A percentile compares a stretch with the other conserved stretches of the same genome.
Evolutionary conservation across 345 rosid genomes (phyloP).

Genomic region (Zanthoxylum bungeanum): DNA sequence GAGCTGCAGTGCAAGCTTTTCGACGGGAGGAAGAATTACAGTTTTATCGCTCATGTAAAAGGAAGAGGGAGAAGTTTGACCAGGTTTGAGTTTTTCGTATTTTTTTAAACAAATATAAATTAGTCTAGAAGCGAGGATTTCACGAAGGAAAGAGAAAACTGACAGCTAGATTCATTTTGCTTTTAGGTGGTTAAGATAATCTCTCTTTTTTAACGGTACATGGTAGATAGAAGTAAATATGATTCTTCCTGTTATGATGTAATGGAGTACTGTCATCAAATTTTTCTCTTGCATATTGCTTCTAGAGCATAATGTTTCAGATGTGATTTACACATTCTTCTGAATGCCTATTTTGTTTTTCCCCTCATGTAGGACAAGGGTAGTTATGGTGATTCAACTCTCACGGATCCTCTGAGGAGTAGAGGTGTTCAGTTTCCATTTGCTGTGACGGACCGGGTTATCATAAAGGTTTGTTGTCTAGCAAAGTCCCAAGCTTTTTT

Average conservation of each 20-base stretch:
- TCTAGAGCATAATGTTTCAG: not conserved
- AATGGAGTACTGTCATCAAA: no score
- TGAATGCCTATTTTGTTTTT: not conserved
- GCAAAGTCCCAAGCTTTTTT: slow-evolving; percentile 2
- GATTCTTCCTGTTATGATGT: no score
- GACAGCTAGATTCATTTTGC: not conserved
- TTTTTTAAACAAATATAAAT: not conserved
- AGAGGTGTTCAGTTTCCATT: slow-evolving; percentile 90
- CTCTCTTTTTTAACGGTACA: no score
- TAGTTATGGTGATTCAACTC: slow-evolving; percentile 41
- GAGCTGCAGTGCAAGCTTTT: slow-evolving; percentile 82
- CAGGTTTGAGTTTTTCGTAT: slow-evolving; percentile 45
- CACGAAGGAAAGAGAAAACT: not conserved
- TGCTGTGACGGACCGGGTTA: slow-evolving; percentile 78
- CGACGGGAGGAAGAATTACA: slow-evolving; percentile 68
- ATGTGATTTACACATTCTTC: not conserved
- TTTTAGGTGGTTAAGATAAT: no score
- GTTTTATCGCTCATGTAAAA: slow-evolving; percentile 56
- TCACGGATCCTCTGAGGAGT: slow-evolving; percentile 49
- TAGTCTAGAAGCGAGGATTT: not conserved
- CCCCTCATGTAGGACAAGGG: slow-evolving; percentile 62
- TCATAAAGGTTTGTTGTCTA: slow-evolving; percentile 71
- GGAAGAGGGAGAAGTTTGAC: slow-evolving; percentile 81
- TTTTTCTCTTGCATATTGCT: no score
- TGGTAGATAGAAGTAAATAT: no score